Evolutionary conservation across 2,329 filamentous ascomycete species (phyloP), one percentile per base, ranked within the genome.

Genomic region (Fusarium begoniae): DNA sequence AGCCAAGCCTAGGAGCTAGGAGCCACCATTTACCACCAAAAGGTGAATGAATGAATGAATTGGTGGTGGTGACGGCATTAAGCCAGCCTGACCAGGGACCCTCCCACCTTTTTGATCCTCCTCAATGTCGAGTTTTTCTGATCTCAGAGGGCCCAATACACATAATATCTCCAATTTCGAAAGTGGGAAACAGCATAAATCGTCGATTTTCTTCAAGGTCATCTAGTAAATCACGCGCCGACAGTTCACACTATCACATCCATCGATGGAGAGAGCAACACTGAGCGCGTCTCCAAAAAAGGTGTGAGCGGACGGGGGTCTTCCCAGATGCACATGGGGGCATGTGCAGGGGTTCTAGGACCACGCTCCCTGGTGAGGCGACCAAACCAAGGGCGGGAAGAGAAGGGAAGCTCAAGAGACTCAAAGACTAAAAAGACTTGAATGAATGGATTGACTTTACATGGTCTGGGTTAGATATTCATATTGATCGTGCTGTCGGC

Each of bases 251-350:
- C 48, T 54, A 43, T 64, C 43, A 40, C 35, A 24, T 22, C 45
- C 45, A 11, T 38, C 35, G 26, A 63, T 58, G n/a, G 30, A 48
- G 13, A 48, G n/a, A 44, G 26, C 22, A 51, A 26, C 57, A 69
- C 63, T 37, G 66, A 63, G 48, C 48, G 48, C 54, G 48, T 26
- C 57, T 73, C 18, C 41, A 69, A 69, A 56, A 69, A 65, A 73
- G 62, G 71, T 73, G 62, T 74, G 71, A 74, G 71, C 70, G 65
- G 70, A 73, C 70, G 53, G 70, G 70, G 65, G 70, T 53, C 55
- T 48, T 53, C 56, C 56, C 48, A 51, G 62, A 65, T 61, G 43
- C n/a, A 70, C 50, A 61, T 67, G 66, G 44, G 59, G 54, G 50
- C 57, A 63, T 70, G 66, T 54, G 66, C 68, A 70, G 51, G 55